A percentile compares a stretch with the other conserved stretches of the same genome.
Conservation (phyloP, 2,329 filamentous ascomycete genomes). For the Penicillium olsonii region DNA sequence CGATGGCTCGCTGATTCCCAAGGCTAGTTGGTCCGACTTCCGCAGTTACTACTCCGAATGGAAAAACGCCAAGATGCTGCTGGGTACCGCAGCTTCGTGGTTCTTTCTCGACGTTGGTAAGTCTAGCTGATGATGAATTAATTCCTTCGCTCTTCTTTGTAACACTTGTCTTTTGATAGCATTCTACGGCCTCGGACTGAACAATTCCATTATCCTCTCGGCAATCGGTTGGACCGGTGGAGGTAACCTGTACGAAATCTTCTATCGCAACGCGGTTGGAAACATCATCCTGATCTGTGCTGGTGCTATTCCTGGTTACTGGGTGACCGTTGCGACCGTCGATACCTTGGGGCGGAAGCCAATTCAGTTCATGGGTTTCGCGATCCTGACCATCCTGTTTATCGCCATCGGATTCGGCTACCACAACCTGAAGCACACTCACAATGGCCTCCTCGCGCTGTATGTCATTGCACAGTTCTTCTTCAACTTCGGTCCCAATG, state of each 20-base stretch:
- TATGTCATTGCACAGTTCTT: conserved; percentile 68
- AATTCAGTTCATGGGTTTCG: conserved; percentile 67
- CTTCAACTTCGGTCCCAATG: conserved; percentile 56
- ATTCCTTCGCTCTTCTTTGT: not conserved
- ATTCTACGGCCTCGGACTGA: conserved; percentile 71
- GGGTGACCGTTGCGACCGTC: conserved; percentile 73
- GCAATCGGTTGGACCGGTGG: conserved; percentile 72
- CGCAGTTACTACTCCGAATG: conserved; percentile 67
- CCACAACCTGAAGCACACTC: conserved; percentile 27
- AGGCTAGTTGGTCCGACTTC: conserved; percentile 74
- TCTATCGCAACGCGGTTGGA: conserved; percentile 74
- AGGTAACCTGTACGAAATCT: conserved; percentile 64
- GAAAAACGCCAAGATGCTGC: conserved; percentile 70
- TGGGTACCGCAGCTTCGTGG: conserved; percentile 84
- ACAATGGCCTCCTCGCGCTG: conserved; percentile 58
- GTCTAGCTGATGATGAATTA: conserved; percentile 7
- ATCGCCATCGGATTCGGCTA: conserved; percentile 64
- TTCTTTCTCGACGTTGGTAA: conserved; percentile 70
- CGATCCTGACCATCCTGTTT: conserved; percentile 63
- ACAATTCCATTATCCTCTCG: conserved; percentile 71
- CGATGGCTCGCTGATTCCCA: conserved; percentile 62
- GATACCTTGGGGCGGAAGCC: conserved; percentile 76
- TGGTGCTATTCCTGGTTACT: conserved; percentile 79
- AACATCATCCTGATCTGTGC: conserved; percentile 78
- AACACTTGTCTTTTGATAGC: conserved; percentile 40